Evolutionary conservation across 768 basidiomycete species (phyloP), one percentile per base, ranked within the genome.

Genomic region (Pulveroboletus sp.): DNA sequence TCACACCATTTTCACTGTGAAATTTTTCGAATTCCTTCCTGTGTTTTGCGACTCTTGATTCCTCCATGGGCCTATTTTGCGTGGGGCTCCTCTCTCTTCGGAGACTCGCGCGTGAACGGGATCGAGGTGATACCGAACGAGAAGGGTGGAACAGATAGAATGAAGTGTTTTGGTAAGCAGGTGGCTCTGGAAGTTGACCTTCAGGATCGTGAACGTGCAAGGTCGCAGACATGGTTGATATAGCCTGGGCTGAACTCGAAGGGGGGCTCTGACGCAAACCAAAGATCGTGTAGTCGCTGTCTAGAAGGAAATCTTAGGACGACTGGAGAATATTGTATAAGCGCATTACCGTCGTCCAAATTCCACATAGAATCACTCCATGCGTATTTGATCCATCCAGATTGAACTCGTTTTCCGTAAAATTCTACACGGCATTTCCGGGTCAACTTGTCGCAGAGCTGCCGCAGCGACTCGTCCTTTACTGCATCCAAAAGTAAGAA

Each of bases 211-310:
- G 79, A 10, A 89, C 72, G 61, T 88, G 75, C 29, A 90, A 56
- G 4, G 81, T 84, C 25, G 43, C 17, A 21, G 58, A 51, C 39
- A 21, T n/a, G 14, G 24, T 29, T 27, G 58, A 50, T 12, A 41
- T 25, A 13, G 43, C 35, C 51, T 55, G 42, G 45, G 62, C 45
- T 19, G 65, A 45, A 35, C 60, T 32, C 34, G 67, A 56, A 50
- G 43, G 59, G 24, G 69, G 53, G 60, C 82, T 78, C 50, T 81
- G 78, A 12, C 94, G 76, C 83, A 89, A 88, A 32, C 75, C 72
- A 55, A 94, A 90, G 50, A 97, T 95, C 17, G 82, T 79, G 63
- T 94, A 92, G 70, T 97, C 93, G 11, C 88, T 84, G 34, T 90
- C 93, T 85, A 58, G 23, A 36, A 19, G 37, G 27, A 43, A 17